These are phyloP conservation scores for Phoma herbarum DNA, from an alignment of 2,329 filamentous ascomycete species.

Conservation along the genomic window DNA sequence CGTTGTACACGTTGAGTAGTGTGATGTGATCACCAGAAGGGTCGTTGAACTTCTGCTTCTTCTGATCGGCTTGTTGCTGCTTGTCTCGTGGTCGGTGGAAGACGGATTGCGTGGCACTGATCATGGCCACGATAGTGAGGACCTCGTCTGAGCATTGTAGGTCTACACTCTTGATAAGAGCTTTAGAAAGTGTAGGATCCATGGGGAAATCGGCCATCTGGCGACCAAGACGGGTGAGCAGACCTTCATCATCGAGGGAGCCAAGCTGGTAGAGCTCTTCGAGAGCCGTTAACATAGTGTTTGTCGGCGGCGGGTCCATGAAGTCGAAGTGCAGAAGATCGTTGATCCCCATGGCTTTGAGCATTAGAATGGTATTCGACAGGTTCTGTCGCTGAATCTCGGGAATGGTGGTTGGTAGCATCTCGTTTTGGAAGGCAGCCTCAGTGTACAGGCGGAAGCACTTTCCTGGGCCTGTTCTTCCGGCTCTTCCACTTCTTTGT, in stretches of 20 bases:
- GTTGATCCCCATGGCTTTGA: slow-evolving; percentile 99
- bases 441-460: slow-evolving; percentile 92
- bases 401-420: slow-evolving; percentile 94
- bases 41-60: slow-evolving; percentile 97
- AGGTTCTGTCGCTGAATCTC: slow-evolving; percentile 97
- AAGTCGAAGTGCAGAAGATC: slow-evolving; percentile 97
- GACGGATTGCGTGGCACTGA: slow-evolving; percentile 78
- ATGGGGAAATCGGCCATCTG: slow-evolving; percentile 99
- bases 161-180: slow-evolving; percentile 86
- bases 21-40: slow-evolving; percentile 94
- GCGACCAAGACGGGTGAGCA: slow-evolving; percentile 87
- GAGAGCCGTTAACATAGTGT: slow-evolving; percentile 95
- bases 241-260: slow-evolving; percentile 92
- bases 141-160: slow-evolving; percentile 92
- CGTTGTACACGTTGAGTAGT: slow-evolving; percentile 94
- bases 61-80: slow-evolving; percentile 93
- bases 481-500: slow-evolving; percentile 90
- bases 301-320: slow-evolving; percentile 97
- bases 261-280: slow-evolving; percentile 94
- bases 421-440: slow-evolving; percentile 92
- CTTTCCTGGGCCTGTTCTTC: slow-evolving; percentile 93
- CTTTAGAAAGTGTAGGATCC: slow-evolving; percentile 91
- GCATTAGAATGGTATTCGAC: slow-evolving; percentile 91
- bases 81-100: slow-evolving; percentile 99
- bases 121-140: slow-evolving; percentile 78